Evolutionary conservation across 169 alveolate genomes (phyloP), one percentile per base, ranked within the genome.

Genomic region (Eimeria tenella): DNA sequence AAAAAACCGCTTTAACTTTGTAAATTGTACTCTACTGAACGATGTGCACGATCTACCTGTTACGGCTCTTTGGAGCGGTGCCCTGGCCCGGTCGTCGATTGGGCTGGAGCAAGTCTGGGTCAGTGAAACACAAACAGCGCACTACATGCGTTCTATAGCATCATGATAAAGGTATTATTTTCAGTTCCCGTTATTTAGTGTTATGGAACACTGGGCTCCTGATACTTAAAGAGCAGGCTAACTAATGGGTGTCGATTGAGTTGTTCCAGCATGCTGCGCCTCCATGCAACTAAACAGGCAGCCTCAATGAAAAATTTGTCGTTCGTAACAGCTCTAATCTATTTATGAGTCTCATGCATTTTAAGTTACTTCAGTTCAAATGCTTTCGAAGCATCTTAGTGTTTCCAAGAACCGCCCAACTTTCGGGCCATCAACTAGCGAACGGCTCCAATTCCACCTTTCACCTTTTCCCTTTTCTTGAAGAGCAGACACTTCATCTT

Each of bases 351-450:
- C 53, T 9, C 55, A 55, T 53, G 6, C 21, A 79, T 52, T 52
- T 83, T 60, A 21, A 19, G 21, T 42, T 58, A 60, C 6, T 21
- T 83, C 90, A 5, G 11, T 17, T 50, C 5, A 56, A 13, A 50
- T 60, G 62, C 77, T 60, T n/a, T 75, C 13, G 90, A 74, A 83
- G 52, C n/a, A 21, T 58, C 88, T n/a, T 52, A 6, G 88, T 49
- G 50, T 55, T 79, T 31, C 23, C 15, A 60, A 74, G 63, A 56
- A 7, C 11, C 84, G 84, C 82, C 82, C 58, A 31, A 55, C 42
- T 25, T 74, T 55, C n/a, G 73, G 60, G 50, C 90, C 77, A 83
- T 19, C 90, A 60, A 60, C 90, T 83, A 83, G 90, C 90, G 90
- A 83, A 19, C 90, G 88, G 88, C 88, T 79, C 88, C 88, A 79